These are phyloP conservation scores for Citrullus mucosospermus DNA, from an alignment of 306 rosid species.

Conservation along the genomic window DNA sequence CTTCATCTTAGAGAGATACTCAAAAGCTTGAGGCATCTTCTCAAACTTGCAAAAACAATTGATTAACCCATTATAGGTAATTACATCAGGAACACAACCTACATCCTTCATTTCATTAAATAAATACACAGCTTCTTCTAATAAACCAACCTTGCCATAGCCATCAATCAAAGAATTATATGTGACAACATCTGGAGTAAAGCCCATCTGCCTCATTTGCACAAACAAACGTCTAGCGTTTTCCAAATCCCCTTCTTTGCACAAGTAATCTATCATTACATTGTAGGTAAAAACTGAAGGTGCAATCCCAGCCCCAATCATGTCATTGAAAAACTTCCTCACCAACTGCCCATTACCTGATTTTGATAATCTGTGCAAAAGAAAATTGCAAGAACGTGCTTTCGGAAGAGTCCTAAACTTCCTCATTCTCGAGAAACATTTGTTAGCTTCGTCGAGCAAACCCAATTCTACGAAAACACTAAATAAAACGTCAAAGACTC, in stretches of 20 bases:
- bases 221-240: slow-evolving; percentile 50
- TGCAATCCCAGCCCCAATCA: slow-evolving; percentile 50
- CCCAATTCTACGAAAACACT: slow-evolving; percentile 71
- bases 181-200: slow-evolving; percentile 58
- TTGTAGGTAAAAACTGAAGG: slow-evolving; percentile 75
- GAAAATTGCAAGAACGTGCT: slow-evolving; percentile 70
- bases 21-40: slow-evolving; percentile 56
- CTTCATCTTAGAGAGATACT: slow-evolving; percentile 61
- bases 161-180: slow-evolving; percentile 93
- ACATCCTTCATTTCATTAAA: slow-evolving; percentile 58
- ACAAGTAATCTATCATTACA: slow-evolving; percentile 49
- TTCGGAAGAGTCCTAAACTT: slow-evolving; percentile 59
- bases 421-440: slow-evolving; percentile 60
- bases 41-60: slow-evolving; percentile 73
- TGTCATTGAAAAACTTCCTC: slow-evolving; percentile 41
- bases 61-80: slow-evolving; percentile 64
- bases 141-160: slow-evolving; percentile 59
- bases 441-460: slow-evolving; percentile 66
- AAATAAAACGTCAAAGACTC: slow-evolving; percentile 79
- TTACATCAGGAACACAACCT: slow-evolving; percentile 57
- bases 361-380: slow-evolving; percentile 60
- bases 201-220: slow-evolving; percentile 50
- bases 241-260: slow-evolving; percentile 67
- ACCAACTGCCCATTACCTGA: slow-evolving; percentile 39
- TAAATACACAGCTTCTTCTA: slow-evolving; percentile 30